phyloP scores from a whole-genome alignment of 225 moss, liverwort and hornwort species.

The Physcomitrium patens region DNA sequence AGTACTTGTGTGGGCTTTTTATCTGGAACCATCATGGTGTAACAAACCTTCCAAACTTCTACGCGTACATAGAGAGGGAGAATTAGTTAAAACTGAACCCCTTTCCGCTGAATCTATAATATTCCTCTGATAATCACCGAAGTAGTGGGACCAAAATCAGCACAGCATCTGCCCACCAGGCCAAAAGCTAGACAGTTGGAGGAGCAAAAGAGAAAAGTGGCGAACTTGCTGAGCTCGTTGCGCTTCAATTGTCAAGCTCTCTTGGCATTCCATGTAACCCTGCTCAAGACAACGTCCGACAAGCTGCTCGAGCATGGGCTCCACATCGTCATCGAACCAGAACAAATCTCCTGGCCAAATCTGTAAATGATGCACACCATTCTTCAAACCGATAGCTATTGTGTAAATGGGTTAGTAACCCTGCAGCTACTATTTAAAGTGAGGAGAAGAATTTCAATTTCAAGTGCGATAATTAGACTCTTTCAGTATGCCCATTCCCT shows the following conservation, averaged over 20 bases:
- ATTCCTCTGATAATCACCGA: too few relatives aligned
- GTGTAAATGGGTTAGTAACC: too few relatives aligned
- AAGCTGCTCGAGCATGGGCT: slow-evolving; percentile 54
- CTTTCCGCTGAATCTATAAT: too few relatives aligned
- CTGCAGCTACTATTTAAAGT: too few relatives aligned
- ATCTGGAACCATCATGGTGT: neutral
- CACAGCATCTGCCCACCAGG: neutral
- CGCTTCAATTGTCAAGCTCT: slow-evolving; percentile 32
- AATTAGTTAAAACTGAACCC: too few relatives aligned
- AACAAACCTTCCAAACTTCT: neutral
- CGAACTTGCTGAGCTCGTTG: slow-evolving; percentile 46
- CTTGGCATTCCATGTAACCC: slow-evolving; percentile 62
- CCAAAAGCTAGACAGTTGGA: neutral
- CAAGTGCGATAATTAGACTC: neutral
- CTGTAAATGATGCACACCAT: slow-evolving; percentile 22
- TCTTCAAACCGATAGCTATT: neutral
- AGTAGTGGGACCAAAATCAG: too few relatives aligned
- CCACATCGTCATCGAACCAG: slow-evolving; percentile 44
- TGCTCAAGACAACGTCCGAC: slow-evolving; percentile 59
- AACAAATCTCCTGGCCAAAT: slow-evolving; percentile 53
- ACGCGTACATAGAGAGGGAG: too few relatives aligned
- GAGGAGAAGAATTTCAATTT: neutral
- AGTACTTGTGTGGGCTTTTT: neutral
- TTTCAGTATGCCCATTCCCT: neutral
- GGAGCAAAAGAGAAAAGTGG: neutral